Evolutionary conservation across 768 basidiomycete species (phyloP), one percentile per base, ranked within the genome.

Genomic region (Termitomyces titanicus): DNA sequence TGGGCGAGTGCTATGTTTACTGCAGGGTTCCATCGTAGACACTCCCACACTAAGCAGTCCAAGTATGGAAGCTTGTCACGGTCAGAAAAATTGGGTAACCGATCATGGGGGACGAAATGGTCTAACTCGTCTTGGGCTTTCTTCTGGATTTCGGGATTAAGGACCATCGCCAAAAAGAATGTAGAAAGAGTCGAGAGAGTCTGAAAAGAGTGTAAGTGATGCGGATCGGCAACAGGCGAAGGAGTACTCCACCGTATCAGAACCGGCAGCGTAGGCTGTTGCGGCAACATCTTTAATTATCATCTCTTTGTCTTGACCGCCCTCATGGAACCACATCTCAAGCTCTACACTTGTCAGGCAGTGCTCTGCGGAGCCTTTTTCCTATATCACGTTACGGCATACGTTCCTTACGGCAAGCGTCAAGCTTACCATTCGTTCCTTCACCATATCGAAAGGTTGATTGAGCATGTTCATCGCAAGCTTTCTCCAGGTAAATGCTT

Each of bases 81-180:
- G 51, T 76, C 74, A 33, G 65, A 33, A 51, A 75, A 71, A n/a
- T 65, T 65, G 51, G 74, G 74, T n/a, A 77, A 70, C 40, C 74
- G 65, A 56, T 71, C 70, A 47, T 61, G 58, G 40, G 69, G 71
- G 47, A 74, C 20, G 25, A 75, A 62, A 31, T 68, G 55, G 53
- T 77, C 74, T 43, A 76, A 66, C 61, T 76, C 76, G 31, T 62
- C 66, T 35, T 74, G 74, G 3, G 73, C 76, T 59, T 65, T 69
- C 47, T 64, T 64, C 57, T 70, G 74, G n/a, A 43, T 66, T 7
- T 72, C 73, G 0, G 75, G 76, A 56, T 68, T 70, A 29, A 73
- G 57, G 8, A 67, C 65, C 70, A 76, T 64, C 7, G 73, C 74
- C 46, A 76, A 55, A 54, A 73, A 71, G 24, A 77, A 64, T 1